A percentile compares a stretch with the other conserved stretches of the same genome.
These are phyloP conservation scores for Batrachochytrium dendrobatidis DNA, from an alignment of 371 early-diverging fungal species.

Conservation along the genomic window DNA sequence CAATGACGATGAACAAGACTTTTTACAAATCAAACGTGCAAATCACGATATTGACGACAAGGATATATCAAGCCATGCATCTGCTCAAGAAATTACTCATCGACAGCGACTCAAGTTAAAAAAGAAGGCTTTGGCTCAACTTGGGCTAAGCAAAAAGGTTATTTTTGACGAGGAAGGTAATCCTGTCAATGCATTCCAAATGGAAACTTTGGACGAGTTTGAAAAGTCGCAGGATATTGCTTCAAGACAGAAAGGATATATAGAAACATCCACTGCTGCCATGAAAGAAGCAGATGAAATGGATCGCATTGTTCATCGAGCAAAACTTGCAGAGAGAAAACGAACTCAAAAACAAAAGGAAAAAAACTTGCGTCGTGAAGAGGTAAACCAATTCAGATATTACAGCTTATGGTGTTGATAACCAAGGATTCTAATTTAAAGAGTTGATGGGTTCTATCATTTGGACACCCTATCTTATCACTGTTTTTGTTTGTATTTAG, in stretches of 20 bases:
- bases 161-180: constrained; percentile 92
- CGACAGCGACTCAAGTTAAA: constrained; percentile 61
- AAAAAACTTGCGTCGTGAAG: constrained; percentile 16
- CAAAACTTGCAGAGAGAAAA: constrained; percentile 56
- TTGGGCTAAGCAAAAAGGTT: constrained; percentile 60
- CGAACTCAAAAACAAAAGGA: constrained; percentile 20
- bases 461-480: background rate
- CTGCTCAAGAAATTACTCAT: constrained; percentile 48
- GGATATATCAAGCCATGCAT: constrained; percentile 3
- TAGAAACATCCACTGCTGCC: constrained; percentile 50
- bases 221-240: constrained; percentile 62
- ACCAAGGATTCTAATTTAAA: background rate
- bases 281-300: constrained; percentile 72
- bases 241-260: constrained; percentile 53
- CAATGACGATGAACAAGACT: constrained; percentile 44
- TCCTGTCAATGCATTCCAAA: constrained; percentile 62
- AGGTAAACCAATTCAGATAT: constrained; percentile 8
- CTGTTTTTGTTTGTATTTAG: background rate
- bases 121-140: constrained; percentile 61
- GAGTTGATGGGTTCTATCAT: background rate
- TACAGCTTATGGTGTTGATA: no score
- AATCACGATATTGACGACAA: constrained; percentile 34
- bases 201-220: constrained; percentile 75
- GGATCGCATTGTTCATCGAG: constrained; percentile 58
- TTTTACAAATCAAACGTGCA: constrained; percentile 71